A percentile compares a stretch with the other conserved stretches of the same genome.
These are phyloP conservation scores for Boletus barrowsii DNA, from an alignment of 768 basidiomycete genomes.

Conservation along the genomic window DNA sequence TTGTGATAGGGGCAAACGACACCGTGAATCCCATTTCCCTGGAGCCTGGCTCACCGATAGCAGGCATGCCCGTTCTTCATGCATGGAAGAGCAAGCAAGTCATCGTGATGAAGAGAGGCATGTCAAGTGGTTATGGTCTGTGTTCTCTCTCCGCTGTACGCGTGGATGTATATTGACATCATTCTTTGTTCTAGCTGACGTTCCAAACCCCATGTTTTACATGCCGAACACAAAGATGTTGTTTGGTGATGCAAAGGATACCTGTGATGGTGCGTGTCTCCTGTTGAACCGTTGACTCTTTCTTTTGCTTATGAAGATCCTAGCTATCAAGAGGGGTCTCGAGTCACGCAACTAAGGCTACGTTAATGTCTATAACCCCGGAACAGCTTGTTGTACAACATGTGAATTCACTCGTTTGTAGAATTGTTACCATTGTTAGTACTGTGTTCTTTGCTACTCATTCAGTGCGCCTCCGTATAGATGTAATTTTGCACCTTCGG, in stretches of 20 bases:
- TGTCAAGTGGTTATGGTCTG: constrained; percentile 84
- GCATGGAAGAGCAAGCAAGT: constrained; percentile 94
- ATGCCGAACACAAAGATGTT: constrained; percentile 89
- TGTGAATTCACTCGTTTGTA: constrained; percentile 23
- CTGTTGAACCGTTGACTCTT: background rate
- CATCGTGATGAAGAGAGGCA: constrained; percentile 89
- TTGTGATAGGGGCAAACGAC: constrained; percentile 91
- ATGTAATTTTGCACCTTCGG: background rate
- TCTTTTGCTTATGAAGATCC: background rate
- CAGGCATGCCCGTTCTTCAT: constrained; percentile 89
- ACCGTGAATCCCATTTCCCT: constrained; percentile 90
- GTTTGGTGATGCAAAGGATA: constrained; percentile 89
- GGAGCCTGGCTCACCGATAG: constrained; percentile 82
- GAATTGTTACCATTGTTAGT: background rate
- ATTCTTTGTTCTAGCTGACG: constrained; percentile 56
- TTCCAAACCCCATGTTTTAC: constrained; percentile 93
- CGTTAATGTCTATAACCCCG: background rate
- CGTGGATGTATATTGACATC: background rate
- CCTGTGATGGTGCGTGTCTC: constrained; percentile 67
- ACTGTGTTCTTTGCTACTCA: background rate
- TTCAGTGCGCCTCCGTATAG: background rate
- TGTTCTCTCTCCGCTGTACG: background rate
- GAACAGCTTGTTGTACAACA: constrained; percentile 11
- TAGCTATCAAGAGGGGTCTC: constrained; percentile 62
- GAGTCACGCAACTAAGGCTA: constrained; percentile 32